Percentiles rank a stretch among this genome's conserved stretches.
Conservation (phyloP, 441 rosid genomes). For the Bocquillonia castaneifolia region DNA sequence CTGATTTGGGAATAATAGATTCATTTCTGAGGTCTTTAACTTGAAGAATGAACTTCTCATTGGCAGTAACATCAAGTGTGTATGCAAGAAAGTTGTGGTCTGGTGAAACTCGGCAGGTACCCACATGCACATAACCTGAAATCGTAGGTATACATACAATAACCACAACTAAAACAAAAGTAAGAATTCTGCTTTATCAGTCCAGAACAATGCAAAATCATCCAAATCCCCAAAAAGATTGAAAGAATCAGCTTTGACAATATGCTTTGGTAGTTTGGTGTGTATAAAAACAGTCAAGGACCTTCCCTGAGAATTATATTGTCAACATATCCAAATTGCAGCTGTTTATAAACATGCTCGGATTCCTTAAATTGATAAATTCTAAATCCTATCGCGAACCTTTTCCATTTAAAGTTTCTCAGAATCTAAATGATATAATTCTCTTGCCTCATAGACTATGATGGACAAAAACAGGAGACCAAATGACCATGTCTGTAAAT, state of each 20-base stretch:
- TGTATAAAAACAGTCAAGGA: not conserved
- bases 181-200: not conserved
- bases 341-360: not conserved
- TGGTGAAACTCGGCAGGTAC: conserved; percentile 82
- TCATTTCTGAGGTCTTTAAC: conserved; percentile 69
- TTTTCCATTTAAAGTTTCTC: not conserved
- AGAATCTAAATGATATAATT: not conserved
- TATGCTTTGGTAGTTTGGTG: not conserved
- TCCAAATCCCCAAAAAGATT: not conserved
- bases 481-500: not conserved
- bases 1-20: conserved; percentile 40
- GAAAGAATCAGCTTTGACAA: not conserved
- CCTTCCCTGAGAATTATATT: not conserved
- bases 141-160: conserved; percentile 1
- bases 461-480: not conserved
- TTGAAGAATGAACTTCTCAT: conserved; percentile 67
- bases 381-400: not conserved
- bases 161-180: not conserved
- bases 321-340: not conserved
- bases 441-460: not conserved
- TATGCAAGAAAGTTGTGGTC: conserved; percentile 82
- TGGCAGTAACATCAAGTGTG: conserved; percentile 62
- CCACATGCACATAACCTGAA: conserved; percentile 71
- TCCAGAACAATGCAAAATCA: not conserved
- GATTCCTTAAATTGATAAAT: not conserved